phyloP scores from a whole-genome alignment of 768 basidiomycete genomes.

The Leccinum imitatum region DNA sequence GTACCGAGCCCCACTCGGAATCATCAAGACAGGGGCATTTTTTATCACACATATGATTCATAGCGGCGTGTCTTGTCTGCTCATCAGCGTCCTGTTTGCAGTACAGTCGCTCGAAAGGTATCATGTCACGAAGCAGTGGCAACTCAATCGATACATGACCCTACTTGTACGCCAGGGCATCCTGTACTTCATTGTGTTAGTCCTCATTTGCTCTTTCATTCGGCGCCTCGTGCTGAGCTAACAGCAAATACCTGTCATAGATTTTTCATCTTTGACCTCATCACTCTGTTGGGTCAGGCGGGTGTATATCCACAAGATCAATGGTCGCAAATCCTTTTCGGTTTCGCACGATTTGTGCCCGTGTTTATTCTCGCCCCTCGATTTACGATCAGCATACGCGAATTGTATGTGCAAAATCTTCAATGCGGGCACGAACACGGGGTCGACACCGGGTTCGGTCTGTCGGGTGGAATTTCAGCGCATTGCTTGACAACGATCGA shows the following conservation, averaged over 20 bases:
- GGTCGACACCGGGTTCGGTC: not conserved
- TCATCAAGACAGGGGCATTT: no score
- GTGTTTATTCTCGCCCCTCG: not conserved
- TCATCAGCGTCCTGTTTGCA: not conserved
- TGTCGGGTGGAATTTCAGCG: not conserved
- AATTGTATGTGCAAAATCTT: not conserved
- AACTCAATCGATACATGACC: not conserved
- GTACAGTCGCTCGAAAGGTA: not conserved
- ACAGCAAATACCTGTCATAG: no score
- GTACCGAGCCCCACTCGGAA: not conserved
- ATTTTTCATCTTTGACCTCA: no score
- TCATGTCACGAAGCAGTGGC: not conserved
- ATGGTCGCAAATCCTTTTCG: no score
- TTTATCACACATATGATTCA: not conserved
- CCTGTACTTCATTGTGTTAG: not conserved
- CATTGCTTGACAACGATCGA: not conserved
- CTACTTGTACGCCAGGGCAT: not conserved
- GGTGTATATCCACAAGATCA: no score
- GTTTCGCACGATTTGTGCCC: no score
- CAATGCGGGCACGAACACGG: not conserved
- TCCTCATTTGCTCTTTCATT: no score
- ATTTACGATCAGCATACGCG: not conserved
- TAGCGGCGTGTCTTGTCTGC: not conserved
- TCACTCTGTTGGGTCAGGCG: no score
- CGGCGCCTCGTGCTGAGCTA: not conserved